Conservation (phyloP, 2,329 filamentous ascomycete species). For the Chalara sp. region DNA sequence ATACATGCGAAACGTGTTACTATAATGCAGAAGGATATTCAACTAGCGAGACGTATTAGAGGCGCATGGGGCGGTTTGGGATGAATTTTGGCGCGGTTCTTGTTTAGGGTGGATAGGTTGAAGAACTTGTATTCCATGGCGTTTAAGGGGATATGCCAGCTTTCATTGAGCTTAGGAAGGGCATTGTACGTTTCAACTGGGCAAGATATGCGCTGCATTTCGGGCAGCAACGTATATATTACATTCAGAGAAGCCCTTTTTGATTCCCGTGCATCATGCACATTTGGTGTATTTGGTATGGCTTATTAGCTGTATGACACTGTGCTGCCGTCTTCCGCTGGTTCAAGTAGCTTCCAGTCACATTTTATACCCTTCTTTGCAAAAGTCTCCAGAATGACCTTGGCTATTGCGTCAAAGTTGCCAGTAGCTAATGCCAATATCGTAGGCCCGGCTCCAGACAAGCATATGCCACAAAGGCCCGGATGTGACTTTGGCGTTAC, state of each 20-base stretch:
- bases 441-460: constrained; percentile 91
- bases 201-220: no score
- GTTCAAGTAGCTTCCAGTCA: constrained; percentile 81
- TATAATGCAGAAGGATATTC: constrained; percentile 97
- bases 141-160: no score
- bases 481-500: constrained; percentile 84
- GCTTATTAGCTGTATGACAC: constrained; percentile 21
- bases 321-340: constrained; percentile 59
- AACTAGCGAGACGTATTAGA: constrained; percentile 75
- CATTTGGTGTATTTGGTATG: background rate
- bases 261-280: no score
- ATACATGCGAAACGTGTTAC: constrained; percentile 96
- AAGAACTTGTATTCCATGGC: no score
- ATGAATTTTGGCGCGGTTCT: constrained; percentile 20
- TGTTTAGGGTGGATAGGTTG: no score
- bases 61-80: constrained; percentile 69
- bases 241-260: no score
- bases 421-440: constrained; percentile 87
- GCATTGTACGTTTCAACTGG: no score
- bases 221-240: no score
- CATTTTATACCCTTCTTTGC: constrained; percentile 67
- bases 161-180: no score
- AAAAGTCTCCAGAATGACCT: constrained; percentile 70
- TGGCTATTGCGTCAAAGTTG: constrained; percentile 82
- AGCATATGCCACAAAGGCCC: constrained; percentile 85